Base-by-base conservation (phyloP, 2,329 filamentous ascomycete species). In the Phaeosphaeria sp. region DNA sequence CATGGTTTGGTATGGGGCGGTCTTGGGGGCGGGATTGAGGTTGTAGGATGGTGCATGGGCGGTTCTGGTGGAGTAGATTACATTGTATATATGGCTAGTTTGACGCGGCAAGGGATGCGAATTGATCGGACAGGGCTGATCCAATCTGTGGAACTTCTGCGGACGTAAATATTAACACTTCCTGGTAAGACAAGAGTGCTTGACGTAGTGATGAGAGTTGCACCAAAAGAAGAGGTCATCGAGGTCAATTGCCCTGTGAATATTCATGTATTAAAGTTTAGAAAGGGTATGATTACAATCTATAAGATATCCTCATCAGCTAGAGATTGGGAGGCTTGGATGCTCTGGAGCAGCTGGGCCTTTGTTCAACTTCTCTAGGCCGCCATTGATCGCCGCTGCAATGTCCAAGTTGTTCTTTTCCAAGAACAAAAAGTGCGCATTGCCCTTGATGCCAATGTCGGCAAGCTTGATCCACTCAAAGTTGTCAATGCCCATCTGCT, bases 1-100 rank as follows among this genome's bases (percentile, higher is more conserved):
- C 0, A 89, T 89, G 43, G 72, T 96, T 3, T 88, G 84, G 68
- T 98, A 98, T 79, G 94, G 92, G 0, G 84, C 91, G 65, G 85
- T 89, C 9, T 80, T 99, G 46, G 88, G 88, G 1, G 53, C 61
- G 27, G 56, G 52, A 6, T 10, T 65, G 33, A 60, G 43, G 20
- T 39, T 64, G 42, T 63, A 49, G 15, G 13, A 39, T 44, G 3
- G 22, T 2, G 23, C n/a, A n/a, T n/a, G n/a, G n/a, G n/a, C n/a
- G n/a, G n/a, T n/a, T n/a, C n/a, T n/a, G n/a, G n/a, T n/a, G n/a
- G n/a, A n/a, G n/a, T n/a, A n/a, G n/a, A n/a, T n/a, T n/a, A n/a
- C n/a, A n/a, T n/a, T 43, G 47, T 55, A 47, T 42, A 27, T 20
- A 39, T 21, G 23, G 25, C 25, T 5, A 30, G 5, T 5, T 30